Base-by-base conservation (phyloP, 768 basidiomycete species). In the Krasilnikovozyma curviuscula region DNA sequence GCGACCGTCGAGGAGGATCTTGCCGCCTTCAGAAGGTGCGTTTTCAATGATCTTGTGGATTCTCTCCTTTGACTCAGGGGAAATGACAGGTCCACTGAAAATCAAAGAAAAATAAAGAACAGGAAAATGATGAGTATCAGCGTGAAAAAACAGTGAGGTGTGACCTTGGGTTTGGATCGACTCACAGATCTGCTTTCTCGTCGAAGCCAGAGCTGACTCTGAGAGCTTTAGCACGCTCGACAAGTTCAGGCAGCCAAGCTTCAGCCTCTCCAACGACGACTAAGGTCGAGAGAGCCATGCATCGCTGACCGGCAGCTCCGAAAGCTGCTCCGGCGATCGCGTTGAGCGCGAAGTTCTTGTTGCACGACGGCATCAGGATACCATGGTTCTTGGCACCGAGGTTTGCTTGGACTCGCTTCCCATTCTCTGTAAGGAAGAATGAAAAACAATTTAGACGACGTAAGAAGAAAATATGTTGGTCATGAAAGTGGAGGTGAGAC, bases 231-330 rank as follows among this genome's bases (percentile, higher is more conserved):
- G 88, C 79, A 1, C 85, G 75, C 59, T 86, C 78, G 40, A 85
- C 69, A 25, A 98, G 69, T 49, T 84, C 86, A 1, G 83, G 79
- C 14, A 95, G 69, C 88, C 86, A 95, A 9, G 74, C 69, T 72
- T 33, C 76, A 27, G 68, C 70, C 35, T 76, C 70, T 29, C 91
- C 91, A 28, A 98, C 83, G 43, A 51, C 53, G n/a, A 55, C 44
- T 3, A 55, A 14, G 2, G 41, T 42, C 27, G 41, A 42, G 35
- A 91, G 68, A 12, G 86, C 89, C 89, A 93, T 95, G 67, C 89
- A 97, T 49, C 93, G 75, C 63, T 97, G 91, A 12, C 91, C 91
- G 27, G 91, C 91, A 55, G 91, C 91, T 32, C 89, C 89, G 55
- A 93, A 95, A 5, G 86, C 89, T 34, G 89, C 88, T 13, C 89